These are phyloP conservation scores for Colletotrichum melonis DNA, from an alignment of 2,329 filamentous ascomycete species.

Conservation along the genomic window DNA sequence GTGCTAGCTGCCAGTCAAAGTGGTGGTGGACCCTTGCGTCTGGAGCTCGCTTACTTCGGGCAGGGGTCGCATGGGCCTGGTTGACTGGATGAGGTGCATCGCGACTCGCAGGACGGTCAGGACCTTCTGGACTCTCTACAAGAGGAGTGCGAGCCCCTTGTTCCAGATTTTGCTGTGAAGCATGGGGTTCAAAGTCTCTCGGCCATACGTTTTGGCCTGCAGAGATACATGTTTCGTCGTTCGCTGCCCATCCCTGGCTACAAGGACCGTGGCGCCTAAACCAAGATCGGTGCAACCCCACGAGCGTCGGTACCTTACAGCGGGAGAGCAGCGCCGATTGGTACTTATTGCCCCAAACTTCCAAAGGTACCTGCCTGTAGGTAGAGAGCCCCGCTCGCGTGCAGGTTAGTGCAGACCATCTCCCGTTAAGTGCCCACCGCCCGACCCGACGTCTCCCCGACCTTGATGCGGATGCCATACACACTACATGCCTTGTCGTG, in stretches of 20 bases:
- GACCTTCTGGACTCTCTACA: not conserved
- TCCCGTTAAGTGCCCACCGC: slow-evolving; percentile 25
- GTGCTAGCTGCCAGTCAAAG: slow-evolving; percentile 23
- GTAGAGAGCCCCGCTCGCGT: not conserved
- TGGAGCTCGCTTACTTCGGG: slow-evolving; percentile 30
- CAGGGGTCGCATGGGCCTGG: slow-evolving; percentile 30
- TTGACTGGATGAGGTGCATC: slow-evolving; percentile 39
- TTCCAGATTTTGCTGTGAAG: slow-evolving; percentile 35
- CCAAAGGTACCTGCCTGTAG: not conserved
- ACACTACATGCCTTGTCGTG: too few relatives aligned
- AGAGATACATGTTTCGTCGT: slow-evolving; percentile 24
- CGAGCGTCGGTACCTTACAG: slow-evolving; percentile 11
- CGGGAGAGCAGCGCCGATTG: slow-evolving; percentile 7
- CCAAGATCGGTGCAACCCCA: slow-evolving; percentile 28
- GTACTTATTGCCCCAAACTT: slow-evolving; percentile 1
- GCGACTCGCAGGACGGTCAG: not conserved
- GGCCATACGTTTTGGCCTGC: slow-evolving; percentile 17
- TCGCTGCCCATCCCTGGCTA: slow-evolving; percentile 12
- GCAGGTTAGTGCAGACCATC: slow-evolving; percentile 27
- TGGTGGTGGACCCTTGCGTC: slow-evolving; percentile 28
- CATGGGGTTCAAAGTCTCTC: slow-evolving; percentile 16
- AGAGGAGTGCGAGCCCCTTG: slow-evolving; percentile 27
- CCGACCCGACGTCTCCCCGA: slow-evolving; percentile 4
- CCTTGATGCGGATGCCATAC: not conserved
- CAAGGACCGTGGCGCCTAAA: slow-evolving; percentile 20